phyloP scores from a whole-genome alignment of 2,329 filamentous ascomycete species.

The Fusarium sp. region DNA sequence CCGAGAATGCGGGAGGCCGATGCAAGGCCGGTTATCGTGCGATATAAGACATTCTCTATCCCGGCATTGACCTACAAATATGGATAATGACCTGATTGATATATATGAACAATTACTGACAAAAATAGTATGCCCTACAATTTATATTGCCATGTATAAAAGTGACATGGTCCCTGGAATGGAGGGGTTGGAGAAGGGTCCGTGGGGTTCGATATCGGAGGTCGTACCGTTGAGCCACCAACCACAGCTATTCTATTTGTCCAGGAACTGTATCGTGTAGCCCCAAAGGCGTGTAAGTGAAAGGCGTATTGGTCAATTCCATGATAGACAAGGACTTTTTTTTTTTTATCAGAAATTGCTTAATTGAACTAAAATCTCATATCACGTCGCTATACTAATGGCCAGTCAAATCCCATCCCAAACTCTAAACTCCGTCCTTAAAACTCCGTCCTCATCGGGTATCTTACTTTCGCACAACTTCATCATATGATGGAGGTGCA shows the following conservation, averaged over 20 bases:
- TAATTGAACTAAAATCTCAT: background rate
- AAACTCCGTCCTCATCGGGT: background rate
- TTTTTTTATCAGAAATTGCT: background rate
- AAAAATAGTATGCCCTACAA: background rate
- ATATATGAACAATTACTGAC: background rate
- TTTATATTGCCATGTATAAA: conserved; percentile 6
- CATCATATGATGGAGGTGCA: conserved; percentile 41
- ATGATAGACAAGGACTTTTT: background rate
- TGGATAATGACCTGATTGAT: conserved; percentile 16
- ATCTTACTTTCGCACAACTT: conserved; percentile 29
- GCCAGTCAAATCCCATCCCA: background rate
- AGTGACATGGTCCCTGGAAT: background rate
- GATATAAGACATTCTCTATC: background rate
- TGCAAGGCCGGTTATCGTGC: conserved; percentile 28
- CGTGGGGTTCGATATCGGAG: conserved; percentile 46
- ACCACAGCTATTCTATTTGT: conserved; percentile 38
- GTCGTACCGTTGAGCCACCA: conserved; percentile 25
- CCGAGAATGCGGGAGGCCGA: conserved; percentile 29
- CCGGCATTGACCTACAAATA: background rate
- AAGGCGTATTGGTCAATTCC: background rate
- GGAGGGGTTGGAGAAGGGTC: conserved; percentile 19
- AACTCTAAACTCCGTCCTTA: background rate
- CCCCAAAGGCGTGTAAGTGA: conserved; percentile 15
- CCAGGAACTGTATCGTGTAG: background rate
- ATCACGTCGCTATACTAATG: conserved; percentile 1